Evolutionary conservation across 2,329 filamentous ascomycete genomes (phyloP), one percentile per base, ranked within the genome.

Genomic region (Trichoderma endophyticum): DNA sequence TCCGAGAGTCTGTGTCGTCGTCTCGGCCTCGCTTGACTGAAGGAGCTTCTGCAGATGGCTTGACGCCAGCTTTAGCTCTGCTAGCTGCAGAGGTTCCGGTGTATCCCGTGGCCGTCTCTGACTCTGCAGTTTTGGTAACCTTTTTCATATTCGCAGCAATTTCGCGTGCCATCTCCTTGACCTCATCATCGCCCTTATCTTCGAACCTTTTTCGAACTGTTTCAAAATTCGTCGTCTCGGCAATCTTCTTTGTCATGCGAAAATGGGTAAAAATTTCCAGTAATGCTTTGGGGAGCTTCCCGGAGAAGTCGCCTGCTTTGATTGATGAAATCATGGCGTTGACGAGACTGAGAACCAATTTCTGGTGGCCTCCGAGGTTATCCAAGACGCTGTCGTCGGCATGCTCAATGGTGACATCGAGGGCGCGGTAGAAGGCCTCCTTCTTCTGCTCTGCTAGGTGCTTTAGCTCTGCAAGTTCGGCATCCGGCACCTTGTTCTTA

Each of bases 181-280:
- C 87, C 67, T 91, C 88, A 0, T 87, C 85, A 76, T 92, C 90
- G 30, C 89, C 91, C 76, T 89, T 90, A 77, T 88, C 90, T 73
- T 85, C 86, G 77, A 92, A 88, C 9, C 88, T 86, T 73, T 88
- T 88, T 54, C 90, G 85, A 18, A 92, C 87, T 70, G 87, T 89
- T 71, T 89, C 86, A 71, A 94, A 87, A 77, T 92, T 92, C 54
- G 89, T 87, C 73, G 87, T 90, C 74, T 90, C 87, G 56, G 90
- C 82, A 43, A 89, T 89, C 74, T 86, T 88, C 63, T 86, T 88
- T 56, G 90, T 85, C 72, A 90, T 91, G 43, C 87, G 89, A 72
- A 90, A 89, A 70, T 86, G 82, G 6, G 89, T 86, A 79, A 93
- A 86, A 36, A 93, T 84, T 66, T 87, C 82, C 21, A 90, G 82